Base-by-base conservation (phyloP, 2,329 filamentous ascomycete species). In the Chaetomiaceae sp. region DNA sequence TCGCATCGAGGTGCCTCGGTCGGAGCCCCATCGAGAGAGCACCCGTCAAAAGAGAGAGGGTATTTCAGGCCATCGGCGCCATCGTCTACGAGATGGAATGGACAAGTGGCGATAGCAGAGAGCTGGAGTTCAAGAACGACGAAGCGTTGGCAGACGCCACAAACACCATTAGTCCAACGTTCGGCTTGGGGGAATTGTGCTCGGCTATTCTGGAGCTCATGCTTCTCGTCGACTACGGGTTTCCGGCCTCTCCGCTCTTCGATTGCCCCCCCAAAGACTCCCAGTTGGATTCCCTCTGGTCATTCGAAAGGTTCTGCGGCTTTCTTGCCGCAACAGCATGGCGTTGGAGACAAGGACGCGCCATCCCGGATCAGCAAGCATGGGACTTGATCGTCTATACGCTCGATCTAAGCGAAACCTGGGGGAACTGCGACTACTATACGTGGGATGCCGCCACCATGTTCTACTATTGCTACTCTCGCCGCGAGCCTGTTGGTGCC, bases 381-480 rank as follows among this genome's bases (percentile, higher is more conserved):
- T 47, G 17, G 35, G 35, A 40, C 8, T 10, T 7, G 5, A 30
- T 47, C 1, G 12, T 7, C 6, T 4, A 12, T 13, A 17, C 30
- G 2, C 20, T 12, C 10, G 37, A 7, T 6, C 12, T 13, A 20
- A 9, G 37, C 25, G 25, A 10, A 3, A 27, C 25, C 9, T 21
- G 37, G 20, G 9, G 19, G 17, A 10, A 10, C 6, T 27, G 25
- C 3, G 25, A 27, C 25, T 27, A 27, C 25, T 27, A 13, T 3
- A 41, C 17, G 23, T 57, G 50, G 31, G 19, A 51, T 7, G 30
- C n/a, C 5, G 46, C 46, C 8, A 45, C 51, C 17, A 41, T 55
- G 43, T 12, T 57, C 23, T 53, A 58, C 25, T 50, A 50, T 13
- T 58, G 52, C 44, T n/a, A 42, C 21, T 45, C 52, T 8, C 46